Conservation (phyloP, 768 basidiomycete species). For the Mycena sanguinolenta region DNA sequence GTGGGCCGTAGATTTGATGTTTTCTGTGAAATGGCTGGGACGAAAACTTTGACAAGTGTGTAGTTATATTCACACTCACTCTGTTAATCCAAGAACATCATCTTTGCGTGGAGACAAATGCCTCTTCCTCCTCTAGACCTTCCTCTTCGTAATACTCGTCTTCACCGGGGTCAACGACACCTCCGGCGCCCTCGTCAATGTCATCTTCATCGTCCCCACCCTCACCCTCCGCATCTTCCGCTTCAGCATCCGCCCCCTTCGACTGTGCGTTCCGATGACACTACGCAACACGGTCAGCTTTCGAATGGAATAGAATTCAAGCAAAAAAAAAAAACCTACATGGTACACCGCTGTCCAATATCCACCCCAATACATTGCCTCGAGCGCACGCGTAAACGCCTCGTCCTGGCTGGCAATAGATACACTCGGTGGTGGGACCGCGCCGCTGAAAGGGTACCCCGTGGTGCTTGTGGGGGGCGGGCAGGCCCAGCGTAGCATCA, state of each 20-base stretch:
- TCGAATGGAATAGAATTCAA: background rate
- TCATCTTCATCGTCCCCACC: conserved; percentile 35
- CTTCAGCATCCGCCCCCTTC: conserved; percentile 41
- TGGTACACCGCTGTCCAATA: conserved; percentile 92
- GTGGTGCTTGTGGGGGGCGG: conserved; percentile 28
- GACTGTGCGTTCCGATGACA: conserved; percentile 48
- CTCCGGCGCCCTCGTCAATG: conserved; percentile 42
- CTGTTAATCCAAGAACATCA: conserved; percentile 35
- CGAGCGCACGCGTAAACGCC: conserved; percentile 80
- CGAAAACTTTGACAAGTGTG: too few relatives aligned
- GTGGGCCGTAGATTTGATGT: too few relatives aligned
- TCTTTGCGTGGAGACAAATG: conserved; percentile 57
- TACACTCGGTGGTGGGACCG: conserved; percentile 49
- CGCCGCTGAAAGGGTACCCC: conserved; percentile 44
- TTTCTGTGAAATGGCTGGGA: too few relatives aligned
- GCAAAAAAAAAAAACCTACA: conserved; percentile 56
- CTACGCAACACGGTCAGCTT: conserved; percentile 37
- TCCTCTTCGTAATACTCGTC: conserved; percentile 43
- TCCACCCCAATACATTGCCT: conserved; percentile 89
- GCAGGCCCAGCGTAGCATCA: conserved; percentile 69
- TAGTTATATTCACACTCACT: background rate
- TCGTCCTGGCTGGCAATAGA: conserved; percentile 74
- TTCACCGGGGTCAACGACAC: conserved; percentile 43
- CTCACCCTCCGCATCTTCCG: conserved; percentile 51
- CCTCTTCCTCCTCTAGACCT: conserved; percentile 44